Conservation (phyloP, 2,329 filamentous ascomycete species). For the Beauveria scarabaeidicola region DNA sequence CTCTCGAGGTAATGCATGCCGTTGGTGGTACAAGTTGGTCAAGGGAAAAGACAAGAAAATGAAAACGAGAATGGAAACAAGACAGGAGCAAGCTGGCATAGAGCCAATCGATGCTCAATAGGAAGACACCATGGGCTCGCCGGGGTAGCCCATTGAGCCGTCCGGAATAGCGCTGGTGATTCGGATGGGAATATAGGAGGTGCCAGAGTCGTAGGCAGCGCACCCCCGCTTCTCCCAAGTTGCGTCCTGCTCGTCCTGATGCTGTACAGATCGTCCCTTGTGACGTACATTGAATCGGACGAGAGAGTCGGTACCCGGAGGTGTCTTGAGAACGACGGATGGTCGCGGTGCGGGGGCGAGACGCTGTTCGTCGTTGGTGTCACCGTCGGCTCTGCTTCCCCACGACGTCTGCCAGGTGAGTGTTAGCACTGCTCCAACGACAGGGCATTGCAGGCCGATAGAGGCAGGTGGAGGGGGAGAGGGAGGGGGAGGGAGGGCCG, state of each 20-base stretch:
- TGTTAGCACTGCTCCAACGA: conserved; percentile 3
- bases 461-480: background rate
- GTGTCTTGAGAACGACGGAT: conserved; percentile 34
- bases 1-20: conserved; percentile 4
- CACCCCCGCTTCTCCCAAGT: conserved; percentile 25
- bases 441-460: background rate
- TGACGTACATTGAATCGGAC: conserved; percentile 38
- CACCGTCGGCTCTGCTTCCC: conserved; percentile 88
- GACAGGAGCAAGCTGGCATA: background rate
- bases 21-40: conserved; percentile 4
- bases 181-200: conserved; percentile 26
- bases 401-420: conserved; percentile 65
- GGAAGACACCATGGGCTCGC: conserved; percentile 5
- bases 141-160: background rate
- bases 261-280: conserved; percentile 24
- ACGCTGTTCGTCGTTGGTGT: conserved; percentile 69
- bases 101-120: background rate
- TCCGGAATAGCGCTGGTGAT: conserved; percentile 4
- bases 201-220: conserved; percentile 29
- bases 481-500: no score
- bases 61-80: background rate
- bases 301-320: conserved; percentile 36
- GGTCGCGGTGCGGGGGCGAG: conserved; percentile 44
- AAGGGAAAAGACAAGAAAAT: background rate
- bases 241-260: conserved; percentile 18